Evolutionary conservation across 2,329 filamentous ascomycete genomes (phyloP), one percentile per base, ranked within the genome.

Genomic region (Penicillium sp.): DNA sequence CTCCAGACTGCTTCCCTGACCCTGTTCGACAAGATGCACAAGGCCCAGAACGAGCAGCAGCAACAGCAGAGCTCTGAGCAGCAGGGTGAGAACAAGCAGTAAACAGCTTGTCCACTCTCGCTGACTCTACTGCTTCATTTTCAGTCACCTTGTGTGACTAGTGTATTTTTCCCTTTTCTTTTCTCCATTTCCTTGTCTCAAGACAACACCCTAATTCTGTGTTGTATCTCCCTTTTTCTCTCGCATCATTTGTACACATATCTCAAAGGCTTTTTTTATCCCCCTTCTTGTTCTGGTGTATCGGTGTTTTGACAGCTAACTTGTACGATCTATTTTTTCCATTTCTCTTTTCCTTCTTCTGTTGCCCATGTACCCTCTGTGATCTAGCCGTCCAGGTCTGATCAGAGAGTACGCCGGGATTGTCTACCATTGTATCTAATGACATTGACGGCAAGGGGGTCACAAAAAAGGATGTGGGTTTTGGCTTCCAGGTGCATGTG

Each of bases 21-120:
- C 82, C 88, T 98, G 74, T 98, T 99, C 79, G 95, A 98, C 84
- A 97, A 98, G 90, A 96, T 99, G 91, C 94, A 99, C 90, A 96
- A 96, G 86, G 92, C 94, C 69, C 89, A 91, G 71, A 78, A 81
- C 69, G 90, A 93, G 82, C 83, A 83, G 69, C 66, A 85, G 75
- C 79, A 85, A 73, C 70, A 79, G 75, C 80, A 79, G 78, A 79
- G 71, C 31, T 31, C 31, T 60, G 73, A 72, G 68, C 68, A 68
- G 67, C 73, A 75, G 71, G 78, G 79, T 56, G 87, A 92, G 82
- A 90, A 90, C 85, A 92, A 92, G 87, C 62, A 68, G 65, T 68
- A 68, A 67, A 51, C 47, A 57, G 50, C 51, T 44, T 35, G 37
- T 18, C 35, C 22, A 22, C 22, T 27, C 76, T 24, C 27, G 14